phyloP scores from a whole-genome alignment of 306 rosid genomes.

The Acmispon strigosus region DNA sequence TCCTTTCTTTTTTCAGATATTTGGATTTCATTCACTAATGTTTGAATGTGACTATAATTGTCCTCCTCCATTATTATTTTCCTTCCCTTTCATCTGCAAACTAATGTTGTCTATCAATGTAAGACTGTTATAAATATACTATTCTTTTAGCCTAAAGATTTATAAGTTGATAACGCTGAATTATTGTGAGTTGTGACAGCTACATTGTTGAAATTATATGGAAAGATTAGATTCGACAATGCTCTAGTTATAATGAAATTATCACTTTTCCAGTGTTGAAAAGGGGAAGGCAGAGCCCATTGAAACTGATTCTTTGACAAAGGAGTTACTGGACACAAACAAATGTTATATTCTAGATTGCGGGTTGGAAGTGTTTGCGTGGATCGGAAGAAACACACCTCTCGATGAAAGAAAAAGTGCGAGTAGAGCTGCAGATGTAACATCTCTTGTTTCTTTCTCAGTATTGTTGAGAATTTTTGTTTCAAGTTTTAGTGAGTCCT shows the following conservation, averaged over 20 bases:
- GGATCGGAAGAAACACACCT: constrained; percentile 91
- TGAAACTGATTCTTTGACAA: constrained; percentile 60
- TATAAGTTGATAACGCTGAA: neutral
- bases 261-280: constrained; percentile 53
- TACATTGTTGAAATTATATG: constrained; percentile 12
- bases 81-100: neutral
- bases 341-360: constrained; percentile 86
- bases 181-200: neutral
- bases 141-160: constrained; percentile 5
- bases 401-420: constrained; percentile 86
- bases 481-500: constrained; percentile 21
- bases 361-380: constrained; percentile 77
- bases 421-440: constrained; percentile 83
- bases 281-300: constrained; percentile 65
- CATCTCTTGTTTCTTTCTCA: constrained; percentile 15
- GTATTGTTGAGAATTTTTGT: constrained; percentile 9
- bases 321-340: constrained; percentile 69
- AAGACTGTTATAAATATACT: neutral
- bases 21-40: neutral
- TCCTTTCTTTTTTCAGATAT: constrained; percentile 1
- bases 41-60: neutral
- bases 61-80: constrained; percentile 2
- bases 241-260: constrained; percentile 26
- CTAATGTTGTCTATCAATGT: neutral
- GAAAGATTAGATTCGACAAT: constrained; percentile 7